These are phyloP conservation scores for Myxozyma kluyveri DNA, from an alignment of 805 yeast genomes.

Conservation along the genomic window DNA sequence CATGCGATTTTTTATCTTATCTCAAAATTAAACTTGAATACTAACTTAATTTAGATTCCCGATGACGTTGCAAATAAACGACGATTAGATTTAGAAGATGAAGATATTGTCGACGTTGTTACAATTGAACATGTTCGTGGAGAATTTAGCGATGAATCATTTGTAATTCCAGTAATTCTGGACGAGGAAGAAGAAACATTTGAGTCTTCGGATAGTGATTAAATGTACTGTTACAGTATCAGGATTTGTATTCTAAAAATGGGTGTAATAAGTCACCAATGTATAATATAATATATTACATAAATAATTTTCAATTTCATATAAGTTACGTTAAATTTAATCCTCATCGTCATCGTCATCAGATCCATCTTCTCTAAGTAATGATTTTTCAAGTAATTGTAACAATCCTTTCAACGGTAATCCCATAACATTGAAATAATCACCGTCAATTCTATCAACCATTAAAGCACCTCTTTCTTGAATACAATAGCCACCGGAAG, in stretches of 20 bases:
- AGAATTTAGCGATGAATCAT: conserved; percentile 46
- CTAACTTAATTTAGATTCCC: conserved; percentile 31
- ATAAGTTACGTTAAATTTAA: not conserved
- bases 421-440: conserved; percentile 83
- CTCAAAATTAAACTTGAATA: not conserved
- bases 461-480: conserved; percentile 67
- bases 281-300: not conserved
- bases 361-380: conserved; percentile 30
- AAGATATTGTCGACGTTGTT: conserved; percentile 59
- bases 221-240: not conserved
- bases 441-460: conserved; percentile 67
- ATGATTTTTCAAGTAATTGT: conserved; percentile 42
- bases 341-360: not conserved
- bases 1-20: conserved; percentile 30
- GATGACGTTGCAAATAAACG: conserved; percentile 63
- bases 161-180: conserved; percentile 57
- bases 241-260: not conserved
- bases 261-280: not conserved
- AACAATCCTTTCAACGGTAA: conserved; percentile 67
- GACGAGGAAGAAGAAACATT: conserved; percentile 32
- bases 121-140: conserved; percentile 63
- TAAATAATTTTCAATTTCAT: not conserved
- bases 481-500: conserved; percentile 90
- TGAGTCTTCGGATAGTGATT: conserved; percentile 24
- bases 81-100: conserved; percentile 62